Percentiles rank a stretch among this genome's conserved stretches.
These are phyloP conservation scores for Torrubiella hemipterigena DNA, from an alignment of 2,329 filamentous ascomycete species.

Conservation along the genomic window DNA sequence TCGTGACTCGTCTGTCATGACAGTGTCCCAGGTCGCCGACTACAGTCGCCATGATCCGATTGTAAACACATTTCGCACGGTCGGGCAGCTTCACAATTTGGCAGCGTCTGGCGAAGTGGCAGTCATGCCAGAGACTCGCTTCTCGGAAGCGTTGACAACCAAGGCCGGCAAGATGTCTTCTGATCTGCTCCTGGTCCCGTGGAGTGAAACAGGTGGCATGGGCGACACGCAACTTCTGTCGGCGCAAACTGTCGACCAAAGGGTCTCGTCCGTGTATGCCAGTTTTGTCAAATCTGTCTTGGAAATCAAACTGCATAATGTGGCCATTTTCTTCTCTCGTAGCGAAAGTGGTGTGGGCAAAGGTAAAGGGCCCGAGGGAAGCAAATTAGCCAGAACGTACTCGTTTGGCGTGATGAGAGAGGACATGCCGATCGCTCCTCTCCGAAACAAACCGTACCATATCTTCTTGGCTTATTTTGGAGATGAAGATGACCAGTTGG, in stretches of 20 bases:
- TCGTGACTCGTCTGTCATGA: conserved; percentile 91
- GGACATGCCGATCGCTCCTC: conserved; percentile 45
- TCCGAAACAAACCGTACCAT: conserved; percentile 62
- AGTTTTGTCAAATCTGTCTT: conserved; percentile 63
- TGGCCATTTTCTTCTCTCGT: conserved; percentile 65
- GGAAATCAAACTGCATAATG: conserved; percentile 49
- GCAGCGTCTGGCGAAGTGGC: conserved; percentile 72
- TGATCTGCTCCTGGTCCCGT: conserved; percentile 73
- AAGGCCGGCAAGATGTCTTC: conserved; percentile 59
- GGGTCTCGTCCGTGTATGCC: conserved; percentile 44
- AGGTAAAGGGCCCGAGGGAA: conserved; percentile 33
- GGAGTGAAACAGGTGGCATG: conserved; percentile 73
- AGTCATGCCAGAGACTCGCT: conserved; percentile 65
- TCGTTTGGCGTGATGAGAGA: conserved; percentile 45
- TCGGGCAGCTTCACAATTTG: conserved; percentile 74
- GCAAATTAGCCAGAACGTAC: conserved; percentile 34
- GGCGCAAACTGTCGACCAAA: conserved; percentile 18
- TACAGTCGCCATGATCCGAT: conserved; percentile 65
- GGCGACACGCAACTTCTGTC: conserved; percentile 44
- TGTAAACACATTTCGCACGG: conserved; percentile 81
- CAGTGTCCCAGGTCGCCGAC: conserved; percentile 72
- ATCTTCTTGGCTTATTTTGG: conserved; percentile 84
- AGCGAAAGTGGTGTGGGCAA: conserved; percentile 20
- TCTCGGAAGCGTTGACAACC: conserved; percentile 62
- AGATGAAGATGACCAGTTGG: conserved; percentile 67